phyloP scores from a whole-genome alignment of 352 stramenopile species.

The Phytophthora nicotianae region DNA sequence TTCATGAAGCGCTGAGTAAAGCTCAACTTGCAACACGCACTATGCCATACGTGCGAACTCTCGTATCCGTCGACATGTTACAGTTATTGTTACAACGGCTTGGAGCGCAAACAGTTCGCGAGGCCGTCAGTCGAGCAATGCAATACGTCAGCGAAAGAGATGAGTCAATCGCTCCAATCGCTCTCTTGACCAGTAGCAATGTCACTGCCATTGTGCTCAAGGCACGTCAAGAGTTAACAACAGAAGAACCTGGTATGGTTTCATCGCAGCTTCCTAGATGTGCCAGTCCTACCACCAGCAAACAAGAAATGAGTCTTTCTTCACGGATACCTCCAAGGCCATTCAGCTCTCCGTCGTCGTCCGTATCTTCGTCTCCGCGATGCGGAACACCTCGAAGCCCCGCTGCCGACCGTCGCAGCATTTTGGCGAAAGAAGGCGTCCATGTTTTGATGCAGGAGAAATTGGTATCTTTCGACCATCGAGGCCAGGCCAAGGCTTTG shows the following conservation, averaged over 20 bases:
- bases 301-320: constrained; percentile 4
- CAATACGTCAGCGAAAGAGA: constrained; percentile 27
- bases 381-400: constrained; percentile 18
- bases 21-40: not conserved
- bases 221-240: constrained; percentile 29
- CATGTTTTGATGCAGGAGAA: constrained; percentile 66
- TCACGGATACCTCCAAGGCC: constrained; percentile 13
- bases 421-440: constrained; percentile 50
- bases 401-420: constrained; percentile 39
- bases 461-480: constrained; percentile 46
- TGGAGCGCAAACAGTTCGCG: constrained; percentile 29
- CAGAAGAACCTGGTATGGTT: not conserved
- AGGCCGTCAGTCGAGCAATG: constrained; percentile 31
- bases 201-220: constrained; percentile 43
- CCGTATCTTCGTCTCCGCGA: constrained; percentile 13
- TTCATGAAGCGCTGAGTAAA: constrained; percentile 34
- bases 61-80: constrained; percentile 54
- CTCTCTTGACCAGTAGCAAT: constrained; percentile 46
- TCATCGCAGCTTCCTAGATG: constrained; percentile 4
- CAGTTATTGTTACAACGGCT: constrained; percentile 41
- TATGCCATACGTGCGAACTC: constrained; percentile 39
- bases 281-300: not conserved
- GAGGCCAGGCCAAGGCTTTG: constrained; percentile 30
- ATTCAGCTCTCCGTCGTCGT: constrained; percentile 16
- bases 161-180: constrained; percentile 15